These are phyloP conservation scores for Aureobasidium melanogenum DNA, from an alignment of 2,329 filamentous ascomycete species.

Conservation along the genomic window DNA sequence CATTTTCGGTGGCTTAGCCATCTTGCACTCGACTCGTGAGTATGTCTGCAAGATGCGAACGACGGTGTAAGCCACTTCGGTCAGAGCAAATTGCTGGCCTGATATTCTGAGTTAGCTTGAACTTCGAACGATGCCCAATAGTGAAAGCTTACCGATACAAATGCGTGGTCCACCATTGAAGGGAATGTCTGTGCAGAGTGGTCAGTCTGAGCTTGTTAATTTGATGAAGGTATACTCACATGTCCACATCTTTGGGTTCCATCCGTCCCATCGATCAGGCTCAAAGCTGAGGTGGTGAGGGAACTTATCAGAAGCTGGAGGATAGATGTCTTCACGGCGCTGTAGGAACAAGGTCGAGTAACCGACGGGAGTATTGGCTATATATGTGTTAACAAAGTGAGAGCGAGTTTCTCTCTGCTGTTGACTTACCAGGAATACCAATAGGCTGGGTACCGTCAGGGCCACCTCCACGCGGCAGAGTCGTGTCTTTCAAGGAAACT, in stretches of 20 bases:
- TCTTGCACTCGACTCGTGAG: constrained; percentile 32
- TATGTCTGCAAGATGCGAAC: constrained; percentile 39
- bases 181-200: constrained; percentile 26
- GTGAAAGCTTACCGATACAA: constrained; percentile 28
- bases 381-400: not conserved
- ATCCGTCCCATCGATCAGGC: constrained; percentile 42
- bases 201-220: constrained; percentile 7
- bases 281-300: constrained; percentile 34
- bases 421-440: constrained; percentile 24
- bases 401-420: not conserved
- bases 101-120: not conserved
- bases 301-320: constrained; percentile 27
- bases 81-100: constrained; percentile 43
- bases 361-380: constrained; percentile 35
- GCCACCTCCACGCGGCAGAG: constrained; percentile 41
- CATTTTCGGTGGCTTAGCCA: constrained; percentile 30
- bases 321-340: constrained; percentile 41
- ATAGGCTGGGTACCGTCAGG: constrained; percentile 36
- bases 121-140: not conserved
- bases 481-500: constrained; percentile 38
- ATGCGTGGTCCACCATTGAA: constrained; percentile 42
- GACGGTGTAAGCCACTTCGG: constrained; percentile 41
- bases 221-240: constrained; percentile 17
- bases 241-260: constrained; percentile 42
- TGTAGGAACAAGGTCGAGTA: constrained; percentile 43